Conservation (phyloP, 345 rosid species). For the Schrenkiella parvula region DNA sequence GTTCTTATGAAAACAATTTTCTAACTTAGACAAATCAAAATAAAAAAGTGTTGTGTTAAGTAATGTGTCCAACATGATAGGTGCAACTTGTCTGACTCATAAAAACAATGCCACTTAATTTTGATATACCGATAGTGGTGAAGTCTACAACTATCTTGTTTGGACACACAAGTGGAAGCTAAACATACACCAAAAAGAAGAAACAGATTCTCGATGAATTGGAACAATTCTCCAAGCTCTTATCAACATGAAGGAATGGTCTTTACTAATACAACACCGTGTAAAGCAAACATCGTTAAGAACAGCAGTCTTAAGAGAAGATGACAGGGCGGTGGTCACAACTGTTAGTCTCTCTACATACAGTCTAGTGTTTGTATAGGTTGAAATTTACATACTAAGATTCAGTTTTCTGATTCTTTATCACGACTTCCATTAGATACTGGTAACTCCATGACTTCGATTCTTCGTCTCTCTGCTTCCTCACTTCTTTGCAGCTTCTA, state of each 20-base stretch:
- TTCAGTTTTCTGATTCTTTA: conserved; percentile 13
- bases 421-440: conserved; percentile 41
- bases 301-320: neutral
- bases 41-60: neutral
- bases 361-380: neutral
- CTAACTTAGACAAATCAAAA: neutral
- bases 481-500: conserved; percentile 29
- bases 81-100: neutral
- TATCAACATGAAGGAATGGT: conserved; percentile 18
- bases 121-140: no score
- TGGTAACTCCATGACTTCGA: conserved; percentile 43
- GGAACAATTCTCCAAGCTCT: conserved; percentile 47
- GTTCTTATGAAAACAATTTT: neutral
- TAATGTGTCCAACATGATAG: neutral
- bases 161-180: neutral
- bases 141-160: conserved; percentile 49
- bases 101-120: neutral
- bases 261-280: conserved; percentile 2
- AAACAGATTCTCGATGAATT: conserved; percentile 51
- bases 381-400: neutral
- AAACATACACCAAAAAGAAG: conserved; percentile 14
- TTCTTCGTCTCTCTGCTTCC: conserved; percentile 32
- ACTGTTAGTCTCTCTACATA: neutral
- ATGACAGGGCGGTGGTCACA: neutral
- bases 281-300: neutral